These are phyloP conservation scores for Oenanthe javanica DNA, from an alignment of 140 eudicot species.

Conservation along the genomic window DNA sequence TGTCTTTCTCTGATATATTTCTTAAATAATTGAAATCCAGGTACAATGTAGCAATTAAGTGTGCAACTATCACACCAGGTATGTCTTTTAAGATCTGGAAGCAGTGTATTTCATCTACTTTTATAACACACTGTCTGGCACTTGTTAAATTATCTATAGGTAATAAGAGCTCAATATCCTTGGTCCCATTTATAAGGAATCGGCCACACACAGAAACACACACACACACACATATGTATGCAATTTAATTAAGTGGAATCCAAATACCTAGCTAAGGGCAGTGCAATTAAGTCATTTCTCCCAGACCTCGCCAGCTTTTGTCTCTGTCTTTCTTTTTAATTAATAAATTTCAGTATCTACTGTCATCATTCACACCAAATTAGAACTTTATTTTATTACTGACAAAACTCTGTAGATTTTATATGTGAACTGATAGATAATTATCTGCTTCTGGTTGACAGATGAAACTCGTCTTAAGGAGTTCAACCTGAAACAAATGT, in stretches of 20 bases:
- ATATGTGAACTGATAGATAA: neutral
- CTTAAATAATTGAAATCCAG: constrained; percentile 24
- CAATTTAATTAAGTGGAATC: neutral
- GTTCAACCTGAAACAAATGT: constrained; percentile 79
- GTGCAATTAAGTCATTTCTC: neutral
- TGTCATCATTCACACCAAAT: neutral
- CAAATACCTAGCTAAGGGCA: neutral
- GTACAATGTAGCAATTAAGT: constrained; percentile 97
- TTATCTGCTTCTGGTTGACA: constrained; percentile 19
- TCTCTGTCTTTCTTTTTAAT: neutral
- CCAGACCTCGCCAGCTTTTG: neutral
- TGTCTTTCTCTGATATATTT: neutral
- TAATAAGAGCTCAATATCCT: neutral
- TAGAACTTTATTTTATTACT: neutral
- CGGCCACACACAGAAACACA: neutral
- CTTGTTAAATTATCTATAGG: neutral
- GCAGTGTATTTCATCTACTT: neutral
- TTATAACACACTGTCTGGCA: neutral
- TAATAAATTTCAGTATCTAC: neutral
- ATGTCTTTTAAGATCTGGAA: constrained; percentile 5
- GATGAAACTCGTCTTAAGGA: constrained; percentile 94
- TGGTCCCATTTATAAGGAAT: neutral
- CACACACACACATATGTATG: no score
- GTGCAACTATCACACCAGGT: constrained; percentile 99
- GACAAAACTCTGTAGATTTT: neutral